Percentiles rank a stretch among this genome's conserved stretches.
Conservation (phyloP, 106 monocot species). For the Narthecium ossifragum region DNA sequence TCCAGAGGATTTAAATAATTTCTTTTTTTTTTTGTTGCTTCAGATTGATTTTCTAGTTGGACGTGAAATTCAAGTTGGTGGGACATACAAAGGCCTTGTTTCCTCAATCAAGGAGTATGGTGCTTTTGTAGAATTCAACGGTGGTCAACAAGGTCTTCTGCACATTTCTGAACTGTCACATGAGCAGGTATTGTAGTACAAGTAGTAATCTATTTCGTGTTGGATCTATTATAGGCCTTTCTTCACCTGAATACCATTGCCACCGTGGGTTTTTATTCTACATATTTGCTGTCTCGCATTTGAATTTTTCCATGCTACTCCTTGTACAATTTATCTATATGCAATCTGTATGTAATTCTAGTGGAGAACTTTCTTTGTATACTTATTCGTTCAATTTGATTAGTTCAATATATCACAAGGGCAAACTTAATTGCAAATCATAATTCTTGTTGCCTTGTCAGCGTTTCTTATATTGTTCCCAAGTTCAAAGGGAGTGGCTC, state of each 20-base stretch:
- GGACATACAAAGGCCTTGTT: conserved; percentile 78
- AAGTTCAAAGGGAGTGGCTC: no score
- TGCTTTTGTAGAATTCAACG: conserved; percentile 92
- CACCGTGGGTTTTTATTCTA: neutral
- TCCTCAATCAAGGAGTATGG: conserved; percentile 88
- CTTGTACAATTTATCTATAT: no score
- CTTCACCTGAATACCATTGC: neutral
- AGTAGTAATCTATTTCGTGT: neutral
- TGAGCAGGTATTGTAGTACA: conserved; percentile 38
- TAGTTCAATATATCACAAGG: no score
- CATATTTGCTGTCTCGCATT: neutral
- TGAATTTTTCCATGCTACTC: neutral
- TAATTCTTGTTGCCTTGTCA: no score
- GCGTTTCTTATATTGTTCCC: no score
- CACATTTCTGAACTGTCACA: conserved; percentile 94
- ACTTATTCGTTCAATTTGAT: no score
- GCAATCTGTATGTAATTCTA: no score
- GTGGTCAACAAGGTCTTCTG: conserved; percentile 86
- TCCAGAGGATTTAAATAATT: neutral
- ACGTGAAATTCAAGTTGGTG: conserved; percentile 78
- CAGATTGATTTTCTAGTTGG: conserved; percentile 88
- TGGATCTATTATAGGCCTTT: neutral
- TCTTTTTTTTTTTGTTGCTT: conserved; percentile 9
- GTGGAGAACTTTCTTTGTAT: no score
- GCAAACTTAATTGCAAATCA: no score